Base-by-base conservation (phyloP, 2,329 filamentous ascomycete genomes). In the Drechslera avenae region DNA sequence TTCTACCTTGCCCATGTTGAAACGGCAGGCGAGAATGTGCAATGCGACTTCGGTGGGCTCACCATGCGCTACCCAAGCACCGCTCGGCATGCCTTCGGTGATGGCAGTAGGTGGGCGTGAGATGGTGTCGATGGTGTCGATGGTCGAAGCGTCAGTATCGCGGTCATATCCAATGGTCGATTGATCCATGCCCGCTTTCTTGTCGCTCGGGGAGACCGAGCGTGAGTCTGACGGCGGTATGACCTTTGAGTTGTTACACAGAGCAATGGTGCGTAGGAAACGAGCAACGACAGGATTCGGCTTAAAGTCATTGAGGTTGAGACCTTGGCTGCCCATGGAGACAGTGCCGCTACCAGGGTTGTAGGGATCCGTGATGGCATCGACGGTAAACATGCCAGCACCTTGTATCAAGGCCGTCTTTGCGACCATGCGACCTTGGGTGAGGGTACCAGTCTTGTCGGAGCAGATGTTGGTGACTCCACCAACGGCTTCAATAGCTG, bases 151-250 rank as follows among this genome's bases (percentile, higher is more conserved):
- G 50, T 71, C 68, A 1, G 69, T 71, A 35, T 69, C 67, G 16
- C 63, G 66, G 14, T 68, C 68, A 39, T 69, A 63, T 28, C 68
- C 66, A 33, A 47, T 64, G 14, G 42, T 39, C 30, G 53, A 47
- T n/a, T 60, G 59, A 10, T 68, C 66, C 3, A 57, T 26, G 73
- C 72, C 55, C 75, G 80, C 42, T 76, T 81, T 62, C 78, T 78
- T 57, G 75, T 78, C 19, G 77, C 78, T 50, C 79, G 81, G 39
- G 87, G 76, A 54, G 82, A 73, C 50, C 80, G 44, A 16, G 14
- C 41, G 54, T 3, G 48, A 17, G 3, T 66, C 62, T n/a, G 52
- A 37, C 2, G 59, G 46, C 6, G 66, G 64, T 21, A 64, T 60
- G 12, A 75, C 64, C 45, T 71, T 71, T 18, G 73, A 69, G 43